A percentile compares a stretch with the other conserved stretches of the same genome.
Evolutionary conservation across 805 yeast genomes (phyloP).

Genomic region (Kluyveromyces siamensis): DNA sequence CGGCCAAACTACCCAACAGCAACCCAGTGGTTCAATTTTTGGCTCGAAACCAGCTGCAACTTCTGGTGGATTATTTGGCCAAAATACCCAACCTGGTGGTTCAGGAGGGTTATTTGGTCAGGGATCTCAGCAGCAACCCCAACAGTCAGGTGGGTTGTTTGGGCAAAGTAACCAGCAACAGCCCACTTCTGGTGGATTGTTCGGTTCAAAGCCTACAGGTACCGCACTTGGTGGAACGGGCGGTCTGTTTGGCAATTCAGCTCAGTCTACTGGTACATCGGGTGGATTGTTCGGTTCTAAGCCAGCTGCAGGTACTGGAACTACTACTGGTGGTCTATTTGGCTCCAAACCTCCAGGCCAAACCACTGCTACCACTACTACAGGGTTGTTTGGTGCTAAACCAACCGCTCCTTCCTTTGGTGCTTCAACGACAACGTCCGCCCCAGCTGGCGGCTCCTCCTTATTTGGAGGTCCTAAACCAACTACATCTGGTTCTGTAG

Average conservation of each 20-base stretch:
- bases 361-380: conserved; percentile 24
- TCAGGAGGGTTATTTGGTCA: conserved; percentile 17
- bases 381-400: conserved; percentile 33
- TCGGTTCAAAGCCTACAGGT: conserved; percentile 33
- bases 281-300: conserved; percentile 23
- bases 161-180: conserved; percentile 22
- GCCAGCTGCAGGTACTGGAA: conserved; percentile 10
- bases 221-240: conserved; percentile 23
- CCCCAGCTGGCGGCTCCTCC: conserved; percentile 5
- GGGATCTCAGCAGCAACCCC: conserved; percentile 3
- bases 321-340: conserved; percentile 32
- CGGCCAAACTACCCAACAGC: conserved; percentile 26
- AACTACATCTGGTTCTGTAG: conserved; percentile 13
- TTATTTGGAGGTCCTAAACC: background rate
- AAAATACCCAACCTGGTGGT: conserved; percentile 10
- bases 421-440: conserved; percentile 8
- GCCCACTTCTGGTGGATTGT: conserved; percentile 28
- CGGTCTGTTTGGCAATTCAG: conserved; percentile 37
- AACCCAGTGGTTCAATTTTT: conserved; percentile 24
- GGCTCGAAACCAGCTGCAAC: conserved; percentile 22
- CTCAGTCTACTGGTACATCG: conserved; percentile 9
- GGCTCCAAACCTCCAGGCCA: conserved; percentile 28
- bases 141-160: conserved; percentile 28
- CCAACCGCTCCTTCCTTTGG: conserved; percentile 20
- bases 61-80: conserved; percentile 21